phyloP scores from a whole-genome alignment of 1,284 basidiomycete species.

The Hemileia vastatrix region DNA sequence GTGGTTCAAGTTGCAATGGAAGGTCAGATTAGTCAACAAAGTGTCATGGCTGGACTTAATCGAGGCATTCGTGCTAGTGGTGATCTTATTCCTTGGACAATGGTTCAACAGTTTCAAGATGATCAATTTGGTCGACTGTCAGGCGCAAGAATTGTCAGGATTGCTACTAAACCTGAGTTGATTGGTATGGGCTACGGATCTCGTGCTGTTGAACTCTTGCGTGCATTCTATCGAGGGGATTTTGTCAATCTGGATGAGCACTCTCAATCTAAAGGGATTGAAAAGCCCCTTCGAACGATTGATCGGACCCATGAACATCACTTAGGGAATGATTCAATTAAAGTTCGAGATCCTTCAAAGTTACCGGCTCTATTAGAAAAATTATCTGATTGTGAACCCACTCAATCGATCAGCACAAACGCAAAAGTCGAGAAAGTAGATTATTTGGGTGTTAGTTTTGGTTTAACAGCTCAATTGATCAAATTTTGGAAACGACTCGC shows the following conservation, averaged over 20 bases:
- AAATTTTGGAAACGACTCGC: constrained; percentile 95
- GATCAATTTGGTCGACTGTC: constrained; percentile 83
- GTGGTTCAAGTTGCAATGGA: constrained; percentile 77
- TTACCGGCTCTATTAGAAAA: constrained; percentile 93
- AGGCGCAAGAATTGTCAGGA: constrained; percentile 81
- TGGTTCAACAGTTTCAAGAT: constrained; percentile 87
- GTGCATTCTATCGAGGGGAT: constrained; percentile 85
- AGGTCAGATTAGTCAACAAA: constrained; percentile 78
- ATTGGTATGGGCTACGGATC: constrained; percentile 93
- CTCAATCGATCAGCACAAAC: too few relatives aligned
- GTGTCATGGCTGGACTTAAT: constrained; percentile 73
- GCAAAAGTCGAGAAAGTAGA: constrained; percentile 85
- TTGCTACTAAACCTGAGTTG: constrained; percentile 96
- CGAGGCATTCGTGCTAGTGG: constrained; percentile 75
- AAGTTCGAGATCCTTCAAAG: constrained; percentile 60
- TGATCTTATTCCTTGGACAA: constrained; percentile 96
- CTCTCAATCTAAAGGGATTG: neutral
- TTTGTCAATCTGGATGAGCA: constrained; percentile 76
- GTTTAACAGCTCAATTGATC: constrained; percentile 76
- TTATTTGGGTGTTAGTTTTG: constrained; percentile 94
- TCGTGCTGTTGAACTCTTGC: constrained; percentile 75
- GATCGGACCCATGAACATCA: neutral
- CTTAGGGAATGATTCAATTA: constrained; percentile 47
- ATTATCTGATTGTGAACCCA: constrained; percentile 77
- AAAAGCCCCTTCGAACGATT: neutral